Evolutionary conservation across 1,284 basidiomycete species (phyloP), one percentile per base, ranked within the genome.

Genomic region (Leccinum huronense): DNA sequence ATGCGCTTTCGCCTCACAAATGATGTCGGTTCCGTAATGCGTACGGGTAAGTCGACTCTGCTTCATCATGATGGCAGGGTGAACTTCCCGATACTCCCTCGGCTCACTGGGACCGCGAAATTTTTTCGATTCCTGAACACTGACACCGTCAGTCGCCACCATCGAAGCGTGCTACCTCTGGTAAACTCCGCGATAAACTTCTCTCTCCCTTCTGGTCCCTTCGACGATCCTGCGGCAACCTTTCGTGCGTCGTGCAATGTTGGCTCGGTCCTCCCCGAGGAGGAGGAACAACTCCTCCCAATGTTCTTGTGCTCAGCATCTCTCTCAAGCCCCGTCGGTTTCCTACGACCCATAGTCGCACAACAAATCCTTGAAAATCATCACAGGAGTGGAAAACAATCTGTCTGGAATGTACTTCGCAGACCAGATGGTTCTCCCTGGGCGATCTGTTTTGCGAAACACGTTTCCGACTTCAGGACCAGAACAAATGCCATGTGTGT

Each of bases 101-200:
- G 30, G 16, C 10, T 30, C 31, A 3, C 13, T 16, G 13, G 33
- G 6, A 45, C 16, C 3, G 8, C 33, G 5, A 54, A 51, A 31
- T n/a, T 13, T 31, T 36, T 45, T 59, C 65, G 69, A 33, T 13
- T 7, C 40, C 9, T 60, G 19, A 64, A 42, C 13, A 55, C 61
- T 5, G 10, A 6, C 3, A 23, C 57, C 9, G 8, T n/a, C 7
- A 10, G 23, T 38, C 56, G n/a, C 16, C 31, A 45, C 4, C 60
- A n/a, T 19, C 59, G 3, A 8, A 70, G 69, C 40, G 16, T 73
- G 9, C 51, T 72, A 33, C 64, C 64, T 2, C 56, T 73, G 2
- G 72, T 74, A 27, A 66, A 63, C 27, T 73, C 68, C n/a, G 64
- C 72, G 10, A 61, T 72, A 62, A 72, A 74, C 34, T 70, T 72